phyloP scores from a whole-genome alignment of 169 alveolate genomes.

The Plasmodium gonderi region DNA sequence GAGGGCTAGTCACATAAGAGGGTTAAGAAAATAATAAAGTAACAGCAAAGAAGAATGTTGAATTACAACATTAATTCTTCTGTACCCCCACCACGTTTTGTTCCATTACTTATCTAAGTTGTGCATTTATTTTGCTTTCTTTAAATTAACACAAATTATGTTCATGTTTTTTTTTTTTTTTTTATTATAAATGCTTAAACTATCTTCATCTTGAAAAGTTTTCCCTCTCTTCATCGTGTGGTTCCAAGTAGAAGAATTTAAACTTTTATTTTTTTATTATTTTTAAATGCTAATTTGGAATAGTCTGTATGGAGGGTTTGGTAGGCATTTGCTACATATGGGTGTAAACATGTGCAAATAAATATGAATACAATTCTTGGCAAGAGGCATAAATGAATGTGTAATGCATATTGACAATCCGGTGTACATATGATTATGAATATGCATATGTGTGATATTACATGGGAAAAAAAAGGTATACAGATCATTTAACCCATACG shows the following conservation, averaged over 20 bases:
- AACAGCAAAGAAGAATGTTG: background rate
- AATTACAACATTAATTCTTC: background rate
- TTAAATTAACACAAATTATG: background rate
- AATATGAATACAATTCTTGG: no score
- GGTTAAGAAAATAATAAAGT: background rate
- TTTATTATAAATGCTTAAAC: no score
- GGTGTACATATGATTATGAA: background rate
- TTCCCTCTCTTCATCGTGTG: background rate
- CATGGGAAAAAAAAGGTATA: no score
- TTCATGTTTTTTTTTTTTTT: background rate
- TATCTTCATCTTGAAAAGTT: background rate
- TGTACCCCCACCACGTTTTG: background rate
- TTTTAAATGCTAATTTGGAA: no score
- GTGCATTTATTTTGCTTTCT: background rate
- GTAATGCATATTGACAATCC: no score
- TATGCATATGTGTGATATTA: background rate
- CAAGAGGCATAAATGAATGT: no score
- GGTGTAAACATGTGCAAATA: no score
- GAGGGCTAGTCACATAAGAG: background rate
- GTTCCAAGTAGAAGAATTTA: background rate
- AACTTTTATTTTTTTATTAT: background rate
- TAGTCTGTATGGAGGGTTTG: no score
- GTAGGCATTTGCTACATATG: no score
- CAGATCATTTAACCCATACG: no score
- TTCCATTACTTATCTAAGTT: background rate